Evolutionary conservation across 352 stramenopile genomes (phyloP).

Genomic region (Blastocystis sp.): DNA sequence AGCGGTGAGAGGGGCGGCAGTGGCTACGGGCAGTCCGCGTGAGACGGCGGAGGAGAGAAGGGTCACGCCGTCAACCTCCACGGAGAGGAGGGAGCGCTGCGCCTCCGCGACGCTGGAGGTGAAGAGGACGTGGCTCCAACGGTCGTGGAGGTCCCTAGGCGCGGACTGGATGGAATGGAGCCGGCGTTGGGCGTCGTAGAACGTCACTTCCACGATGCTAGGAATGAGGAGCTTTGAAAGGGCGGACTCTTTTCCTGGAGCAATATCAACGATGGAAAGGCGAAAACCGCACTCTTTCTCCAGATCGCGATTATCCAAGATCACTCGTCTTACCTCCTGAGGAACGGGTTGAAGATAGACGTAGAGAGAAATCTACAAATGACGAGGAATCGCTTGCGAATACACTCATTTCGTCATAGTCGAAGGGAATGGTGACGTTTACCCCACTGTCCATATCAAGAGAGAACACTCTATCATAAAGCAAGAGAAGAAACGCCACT

Average conservation of each 20-base stretch:
- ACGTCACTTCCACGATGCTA: constrained; percentile 31
- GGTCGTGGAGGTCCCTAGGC: background rate
- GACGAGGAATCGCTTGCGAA: background rate
- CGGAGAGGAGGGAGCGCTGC: background rate
- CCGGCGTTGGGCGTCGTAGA: background rate
- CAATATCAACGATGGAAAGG: background rate
- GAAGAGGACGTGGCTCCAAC: background rate
- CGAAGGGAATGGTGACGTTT: constrained; percentile 34
- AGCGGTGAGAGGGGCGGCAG: no score
- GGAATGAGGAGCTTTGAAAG: background rate
- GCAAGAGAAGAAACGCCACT: no score
- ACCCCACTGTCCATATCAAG: background rate
- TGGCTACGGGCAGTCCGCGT: background rate
- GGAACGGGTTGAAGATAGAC: background rate
- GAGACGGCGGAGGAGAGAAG: background rate
- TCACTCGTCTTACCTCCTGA: background rate
- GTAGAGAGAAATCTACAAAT: constrained; percentile 30
- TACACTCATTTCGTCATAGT: background rate
- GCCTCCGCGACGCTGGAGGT: background rate
- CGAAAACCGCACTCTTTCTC: background rate
- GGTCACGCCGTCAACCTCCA: background rate
- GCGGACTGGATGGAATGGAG: background rate
- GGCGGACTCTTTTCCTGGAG: background rate
- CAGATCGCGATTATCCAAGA: constrained; percentile 37
- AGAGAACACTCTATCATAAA: no score